Evolutionary conservation across 169 alveolate genomes (phyloP), one percentile per base, ranked within the genome.

Genomic region (Cyclospora cayetanensis): DNA sequence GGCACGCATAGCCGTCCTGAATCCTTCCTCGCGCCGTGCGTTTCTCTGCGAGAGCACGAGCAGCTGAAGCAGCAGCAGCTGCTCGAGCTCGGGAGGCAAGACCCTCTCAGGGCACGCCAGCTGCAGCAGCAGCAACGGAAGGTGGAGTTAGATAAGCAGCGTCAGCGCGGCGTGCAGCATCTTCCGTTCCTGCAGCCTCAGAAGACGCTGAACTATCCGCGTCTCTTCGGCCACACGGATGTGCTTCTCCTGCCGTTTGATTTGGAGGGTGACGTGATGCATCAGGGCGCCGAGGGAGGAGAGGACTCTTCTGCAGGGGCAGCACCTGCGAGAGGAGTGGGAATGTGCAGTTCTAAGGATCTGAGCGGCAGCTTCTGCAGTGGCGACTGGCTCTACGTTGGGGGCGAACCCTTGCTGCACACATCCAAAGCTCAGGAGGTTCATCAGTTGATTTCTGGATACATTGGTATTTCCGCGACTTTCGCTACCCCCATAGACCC

Each of bases 211-310:
- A 42, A 84, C 65, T 84, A 60, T 43, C 80, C 68, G 22, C 79
- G 91, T 15, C 91, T 84, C 82, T 84, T 84, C 42, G 60, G 53
- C n/a, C 63, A 37, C 46, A 42, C 80, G 29, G 37, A 53, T 18
- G 50, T 84, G 43, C 60, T 70, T 5, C 82, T 84, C 50, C 63
- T 42, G n/a, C 91, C 91, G 42, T 60, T 84, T 55, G 91, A 84
- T n/a, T 39, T 82, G 35, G 90, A 82, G n/a, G 90, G 84, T 18
- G 84, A 39, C 60, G 29, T 37, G 18, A 29, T 11, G 63, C 65
- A 39, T 31, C 63, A 4, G 39, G 65, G n/a, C 27, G 72, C 34
- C 11, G 35, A 22, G n/a, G 72, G 50, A 31, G 50, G 41, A 27
- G 72, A 50, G 31, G 50, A 46, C 22, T 25, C 18, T 7, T 46